Evolutionary conservation across 139 green algal genomes (phyloP).

Genomic region (Closterium sp.): DNA sequence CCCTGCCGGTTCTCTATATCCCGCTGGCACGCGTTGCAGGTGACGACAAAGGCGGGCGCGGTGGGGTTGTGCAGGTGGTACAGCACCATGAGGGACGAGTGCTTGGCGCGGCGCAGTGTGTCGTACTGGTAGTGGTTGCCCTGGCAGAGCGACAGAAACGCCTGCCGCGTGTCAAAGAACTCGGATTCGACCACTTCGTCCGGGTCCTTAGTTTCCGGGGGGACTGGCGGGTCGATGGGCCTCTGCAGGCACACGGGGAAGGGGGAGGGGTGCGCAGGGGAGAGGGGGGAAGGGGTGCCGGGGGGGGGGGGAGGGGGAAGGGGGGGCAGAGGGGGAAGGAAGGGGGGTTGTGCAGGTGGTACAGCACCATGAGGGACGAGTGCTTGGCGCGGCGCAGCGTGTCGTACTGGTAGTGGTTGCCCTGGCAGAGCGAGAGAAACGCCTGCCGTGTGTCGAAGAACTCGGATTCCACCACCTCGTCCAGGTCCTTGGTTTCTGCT

Average conservation of each 20-base stretch:
- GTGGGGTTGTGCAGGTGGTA: conserved; percentile 99
- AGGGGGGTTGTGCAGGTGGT: conserved; percentile 71
- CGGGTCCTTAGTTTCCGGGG: conserved; percentile 35
- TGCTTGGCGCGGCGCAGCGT: conserved; percentile 95
- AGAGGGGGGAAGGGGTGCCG: background rate
- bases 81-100: conserved; percentile 98
- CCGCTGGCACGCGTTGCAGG: conserved; percentile 85
- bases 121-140: conserved; percentile 99
- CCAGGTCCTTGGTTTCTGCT: too few relatives aligned
- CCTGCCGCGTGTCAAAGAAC: conserved; percentile 93
- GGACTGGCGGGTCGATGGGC: background rate
- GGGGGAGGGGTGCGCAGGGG: background rate
- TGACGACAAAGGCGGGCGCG: conserved; percentile 74
- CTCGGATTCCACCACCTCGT: too few relatives aligned
- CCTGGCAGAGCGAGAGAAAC: conserved; percentile 94
- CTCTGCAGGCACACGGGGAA: background rate
- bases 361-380: conserved; percentile 98
- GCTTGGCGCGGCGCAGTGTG: conserved; percentile 92
- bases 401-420: conserved; percentile 99
- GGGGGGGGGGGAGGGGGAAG: background rate
- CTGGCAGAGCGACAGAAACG: conserved; percentile 94
- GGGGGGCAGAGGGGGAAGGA: background rate
- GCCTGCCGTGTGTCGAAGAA: conserved; percentile 82
- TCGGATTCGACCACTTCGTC: conserved; percentile 74
- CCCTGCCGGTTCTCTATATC: conserved; percentile 88